Percentiles rank a stretch among this genome's conserved stretches.
These are phyloP conservation scores for Sporothrix curviconia DNA, from an alignment of 2,329 filamentous ascomycete species.

Conservation along the genomic window DNA sequence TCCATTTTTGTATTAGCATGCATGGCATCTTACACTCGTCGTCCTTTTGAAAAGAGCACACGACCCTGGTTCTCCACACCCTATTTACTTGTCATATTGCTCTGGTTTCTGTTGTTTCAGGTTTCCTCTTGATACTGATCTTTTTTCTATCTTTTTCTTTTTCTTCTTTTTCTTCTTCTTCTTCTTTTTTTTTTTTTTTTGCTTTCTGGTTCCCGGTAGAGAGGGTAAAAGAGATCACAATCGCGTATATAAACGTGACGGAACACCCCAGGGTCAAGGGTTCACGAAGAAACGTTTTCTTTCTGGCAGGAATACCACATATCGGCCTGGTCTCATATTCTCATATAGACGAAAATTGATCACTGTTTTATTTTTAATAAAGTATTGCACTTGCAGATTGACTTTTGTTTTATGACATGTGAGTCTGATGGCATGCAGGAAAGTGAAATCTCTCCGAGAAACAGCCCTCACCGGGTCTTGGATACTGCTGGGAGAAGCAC, in stretches of 20 bases:
- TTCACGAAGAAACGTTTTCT: constrained; percentile 1
- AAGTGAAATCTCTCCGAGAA: neutral
- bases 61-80: no score
- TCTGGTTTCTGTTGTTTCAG: no score
- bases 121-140: neutral
- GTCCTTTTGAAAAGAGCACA: no score
- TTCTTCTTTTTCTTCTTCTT: neutral
- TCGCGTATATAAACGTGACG: neutral
- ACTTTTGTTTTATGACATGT: no score
- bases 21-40: no score
- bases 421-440: neutral
- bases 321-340: neutral
- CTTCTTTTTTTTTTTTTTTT: neutral
- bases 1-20: no score
- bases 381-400: no score
- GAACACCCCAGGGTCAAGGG: no score
- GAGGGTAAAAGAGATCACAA: neutral
- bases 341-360: neutral
- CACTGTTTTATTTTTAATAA: neutral
- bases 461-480: neutral
- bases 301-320: constrained; percentile 28
- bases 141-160: neutral
- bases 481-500: neutral
- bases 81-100: no score
- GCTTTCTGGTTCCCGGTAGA: neutral